Base-by-base conservation (phyloP, 768 basidiomycete genomes). In the Lyophyllum decastes region DNA sequence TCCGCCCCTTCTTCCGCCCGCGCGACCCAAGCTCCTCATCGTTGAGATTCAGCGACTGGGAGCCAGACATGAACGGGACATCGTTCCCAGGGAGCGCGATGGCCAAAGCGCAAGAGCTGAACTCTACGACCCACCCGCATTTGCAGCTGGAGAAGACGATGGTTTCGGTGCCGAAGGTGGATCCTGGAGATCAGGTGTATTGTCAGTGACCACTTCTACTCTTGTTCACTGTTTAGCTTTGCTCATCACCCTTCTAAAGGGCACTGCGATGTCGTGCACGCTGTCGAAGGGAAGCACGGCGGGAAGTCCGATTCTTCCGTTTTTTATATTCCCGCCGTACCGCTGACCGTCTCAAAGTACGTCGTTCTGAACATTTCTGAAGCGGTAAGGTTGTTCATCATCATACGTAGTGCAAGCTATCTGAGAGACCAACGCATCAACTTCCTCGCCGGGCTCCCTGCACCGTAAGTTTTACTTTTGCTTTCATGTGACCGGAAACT, bases 1-100 rank as follows among this genome's bases (percentile, higher is more conserved):
- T 89, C 0, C 80, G 88, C 9, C 88, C 88, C 0, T 86, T 89
- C 72, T 89, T 90, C 78, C 76, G 73, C 49, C 78, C 76, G 4
- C 61, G 64, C 14, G 54, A 64, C 19, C 30, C 63, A 10, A 22
- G 50, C 1, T 67, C 66, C 4, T 12, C 27, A 16, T 67, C 77
- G 34, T 56, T 85, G 40, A 72, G 72, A 3, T 71, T 76, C 16
- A 74, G 77, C 17, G 79, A 87, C 54, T 89, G 87, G 88, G 68
- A 70, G 17, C 65, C 82, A 9, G 84, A 89, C 67, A 62, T 82
- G 2, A 79, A 82, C 11, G 75, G 73, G 1, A 67, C 81, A 11
- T 63, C 70, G 0, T 88, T 88, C 64, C 84, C 85, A 0, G 86
- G 85, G 0, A 78, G 82, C 25, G 72, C 75, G 11, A 74, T 82